phyloP scores from a whole-genome alignment of 2,329 filamentous ascomycete genomes.

The Lecanosticta acicola region DNA sequence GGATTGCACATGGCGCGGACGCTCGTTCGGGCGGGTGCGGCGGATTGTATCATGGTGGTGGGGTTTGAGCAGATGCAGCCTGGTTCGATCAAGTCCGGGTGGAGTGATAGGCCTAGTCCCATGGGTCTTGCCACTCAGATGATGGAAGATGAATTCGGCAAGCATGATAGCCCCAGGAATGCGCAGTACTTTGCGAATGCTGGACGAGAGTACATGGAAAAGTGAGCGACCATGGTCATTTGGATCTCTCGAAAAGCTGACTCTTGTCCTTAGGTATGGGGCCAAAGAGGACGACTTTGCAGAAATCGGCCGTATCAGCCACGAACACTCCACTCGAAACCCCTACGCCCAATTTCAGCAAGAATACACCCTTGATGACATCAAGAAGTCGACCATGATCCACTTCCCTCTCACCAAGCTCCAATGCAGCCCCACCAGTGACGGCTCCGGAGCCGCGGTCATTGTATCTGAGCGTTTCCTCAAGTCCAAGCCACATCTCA shows the following conservation, averaged over 20 bases:
- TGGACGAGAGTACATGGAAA: conserved; percentile 93
- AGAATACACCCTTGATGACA: conserved; percentile 79
- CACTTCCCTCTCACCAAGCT: conserved; percentile 86
- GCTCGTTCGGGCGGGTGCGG: conserved; percentile 70
- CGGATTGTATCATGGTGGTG: conserved; percentile 75
- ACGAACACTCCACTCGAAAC: conserved; percentile 83
- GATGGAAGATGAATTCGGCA: conserved; percentile 32
- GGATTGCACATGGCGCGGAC: conserved; percentile 78
- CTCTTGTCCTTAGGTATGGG: conserved; percentile 50
- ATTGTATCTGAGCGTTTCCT: conserved; percentile 87
- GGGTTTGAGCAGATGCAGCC: conserved; percentile 98
- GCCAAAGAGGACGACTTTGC: conserved; percentile 81
- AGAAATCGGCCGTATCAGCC: conserved; percentile 89
- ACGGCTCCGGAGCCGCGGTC: conserved; percentile 82
- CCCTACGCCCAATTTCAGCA: conserved; percentile 95
- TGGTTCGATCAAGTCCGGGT: conserved; percentile 74
- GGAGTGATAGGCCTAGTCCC: conserved; percentile 77
- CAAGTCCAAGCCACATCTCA: conserved; percentile 73
- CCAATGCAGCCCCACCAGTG: conserved; percentile 96
- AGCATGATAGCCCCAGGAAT: conserved; percentile 21
- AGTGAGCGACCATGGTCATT: conserved; percentile 32
- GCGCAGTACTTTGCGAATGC: conserved; percentile 90
- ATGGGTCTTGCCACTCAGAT: conserved; percentile 65
- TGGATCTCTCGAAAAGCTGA: conserved; percentile 1
- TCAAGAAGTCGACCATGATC: conserved; percentile 70